Evolutionary conservation across 768 basidiomycete species (phyloP), one percentile per base, ranked within the genome.

Genomic region (Hirschioporus abietinus): DNA sequence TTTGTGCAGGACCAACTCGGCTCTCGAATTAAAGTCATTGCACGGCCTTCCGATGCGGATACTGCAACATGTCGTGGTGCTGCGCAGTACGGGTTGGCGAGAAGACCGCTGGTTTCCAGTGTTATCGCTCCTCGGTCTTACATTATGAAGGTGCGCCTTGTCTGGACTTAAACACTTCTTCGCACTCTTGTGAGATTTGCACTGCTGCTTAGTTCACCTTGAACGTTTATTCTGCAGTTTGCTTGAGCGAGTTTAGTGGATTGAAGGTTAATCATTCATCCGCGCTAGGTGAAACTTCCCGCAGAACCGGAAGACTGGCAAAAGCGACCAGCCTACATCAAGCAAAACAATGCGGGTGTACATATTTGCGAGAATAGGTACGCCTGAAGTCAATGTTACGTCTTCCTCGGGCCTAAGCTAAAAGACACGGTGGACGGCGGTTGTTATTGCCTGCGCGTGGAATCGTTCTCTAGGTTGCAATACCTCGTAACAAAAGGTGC

Each of bases 401-500:
- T 64, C 10, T 27, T 36, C 24, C 24, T 64, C 36, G 35, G 34
- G 34, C 60, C 18, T 61, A 61, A 61, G 60, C 60, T 61, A 9
- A 34, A 61, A 7, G 58, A 61, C 30, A 17, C 30, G 60, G 30
- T 15, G 60, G 20, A 61, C 60, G 60, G 34, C 34, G 26, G 60
- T 26, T 26, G 60, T 9, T 61, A 18, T 17, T 61, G 26, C 23
- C 26, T 27, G 60, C 60, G 26, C 26, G 34, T 52, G 42, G 4
- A 12, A 52, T 52, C 20, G 36, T 30, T 76, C 71, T 75, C 70
- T 72, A 94, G 93, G 70, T 77, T 95, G 70, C 93, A 94, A 73
- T 95, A 94, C 75, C 83, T 95, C 60, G 92, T 95, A 65, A 87
- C 88, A 68, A 94, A 93, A 78, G 92, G 93, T 64, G 91, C 92